These are phyloP conservation scores for Cyclocybe cylindracea DNA, from an alignment of 768 basidiomycete genomes.

Conservation along the genomic window DNA sequence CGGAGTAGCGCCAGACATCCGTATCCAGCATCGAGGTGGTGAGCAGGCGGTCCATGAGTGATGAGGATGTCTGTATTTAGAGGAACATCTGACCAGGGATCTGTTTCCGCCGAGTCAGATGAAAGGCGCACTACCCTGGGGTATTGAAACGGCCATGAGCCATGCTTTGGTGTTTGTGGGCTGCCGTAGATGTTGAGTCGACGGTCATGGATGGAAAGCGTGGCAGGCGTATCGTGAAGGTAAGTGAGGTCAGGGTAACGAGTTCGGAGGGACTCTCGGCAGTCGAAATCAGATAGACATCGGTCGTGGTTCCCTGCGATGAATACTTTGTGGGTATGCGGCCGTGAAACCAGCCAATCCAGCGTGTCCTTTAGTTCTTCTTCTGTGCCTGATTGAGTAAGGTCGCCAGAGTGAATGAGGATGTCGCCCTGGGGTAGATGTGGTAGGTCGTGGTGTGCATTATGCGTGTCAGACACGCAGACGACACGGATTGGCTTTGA, in stretches of 20 bases:
- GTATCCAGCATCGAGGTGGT: slow-evolving; percentile 26
- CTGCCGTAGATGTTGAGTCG: slow-evolving; percentile 36
- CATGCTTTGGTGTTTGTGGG: slow-evolving; percentile 38
- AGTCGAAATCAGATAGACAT: slow-evolving; percentile 20
- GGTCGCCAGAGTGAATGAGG: slow-evolving; percentile 41
- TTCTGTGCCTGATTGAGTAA: slow-evolving; percentile 35
- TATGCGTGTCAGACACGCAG: slow-evolving; percentile 42
- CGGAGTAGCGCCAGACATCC: slow-evolving; percentile 35
- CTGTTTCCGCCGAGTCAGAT: slow-evolving; percentile 1
- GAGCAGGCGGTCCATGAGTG: slow-evolving; percentile 42
- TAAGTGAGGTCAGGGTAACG: slow-evolving; percentile 33
- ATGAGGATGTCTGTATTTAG: slow-evolving; percentile 37
- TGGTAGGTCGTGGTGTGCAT: slow-evolving; percentile 23
- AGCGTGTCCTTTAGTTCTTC: slow-evolving; percentile 31
- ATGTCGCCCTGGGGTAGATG: slow-evolving; percentile 38
- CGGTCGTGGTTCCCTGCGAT: slow-evolving; percentile 48
- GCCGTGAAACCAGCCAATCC: slow-evolving; percentile 28
- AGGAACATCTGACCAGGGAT: slow-evolving; percentile 31
- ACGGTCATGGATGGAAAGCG: slow-evolving; percentile 29
- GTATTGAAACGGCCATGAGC: slow-evolving; percentile 37
- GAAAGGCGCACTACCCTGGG: slow-evolving; percentile 16
- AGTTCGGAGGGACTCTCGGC: slow-evolving; percentile 4
- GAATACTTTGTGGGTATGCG: slow-evolving; percentile 40
- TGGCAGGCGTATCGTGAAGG: slow-evolving; percentile 32
- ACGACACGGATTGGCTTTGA: slow-evolving; percentile 26